A percentile compares a stretch with the other conserved stretches of the same genome.
Evolutionary conservation across 331 rosid genomes (phyloP).

Genomic region (Malus hybrid): DNA sequence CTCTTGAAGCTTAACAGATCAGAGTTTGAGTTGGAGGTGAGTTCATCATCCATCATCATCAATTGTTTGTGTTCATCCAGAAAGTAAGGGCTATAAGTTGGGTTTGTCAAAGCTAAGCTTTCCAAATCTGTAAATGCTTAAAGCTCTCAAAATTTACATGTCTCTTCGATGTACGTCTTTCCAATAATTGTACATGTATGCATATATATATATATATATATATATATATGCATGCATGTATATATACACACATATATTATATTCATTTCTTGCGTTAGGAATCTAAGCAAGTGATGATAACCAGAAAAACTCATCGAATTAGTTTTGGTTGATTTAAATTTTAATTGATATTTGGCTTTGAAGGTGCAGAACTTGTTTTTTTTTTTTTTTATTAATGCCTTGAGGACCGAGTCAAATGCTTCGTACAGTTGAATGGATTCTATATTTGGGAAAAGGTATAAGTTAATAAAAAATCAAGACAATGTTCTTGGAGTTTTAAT

Average conservation of each 20-base stretch:
- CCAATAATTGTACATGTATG: too few species aligned
- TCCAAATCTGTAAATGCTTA: neutral
- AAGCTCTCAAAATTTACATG: too few species aligned
- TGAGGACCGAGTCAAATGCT: neutral
- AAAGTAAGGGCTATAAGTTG: neutral
- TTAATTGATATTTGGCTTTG: neutral
- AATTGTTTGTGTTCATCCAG: neutral
- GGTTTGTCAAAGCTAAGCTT: neutral
- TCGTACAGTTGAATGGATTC: neutral
- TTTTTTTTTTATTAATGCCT: neutral
- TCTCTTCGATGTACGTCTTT: too few species aligned
- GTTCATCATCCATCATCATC: neutral
- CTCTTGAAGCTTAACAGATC: constrained; percentile 87
- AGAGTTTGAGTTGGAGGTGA: constrained; percentile 75
- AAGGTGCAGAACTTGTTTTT: neutral
- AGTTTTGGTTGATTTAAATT: neutral
- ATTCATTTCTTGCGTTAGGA: neutral
- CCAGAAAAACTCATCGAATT: neutral
- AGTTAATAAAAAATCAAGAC: neutral
- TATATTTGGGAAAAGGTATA: neutral
- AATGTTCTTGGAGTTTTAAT: neutral
- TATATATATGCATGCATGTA: neutral
- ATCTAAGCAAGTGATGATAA: neutral
- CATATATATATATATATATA: neutral
- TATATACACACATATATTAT: too few species aligned